Base-by-base conservation (phyloP, 257 asterid genomes). In the Gynochthodes officinalis region DNA sequence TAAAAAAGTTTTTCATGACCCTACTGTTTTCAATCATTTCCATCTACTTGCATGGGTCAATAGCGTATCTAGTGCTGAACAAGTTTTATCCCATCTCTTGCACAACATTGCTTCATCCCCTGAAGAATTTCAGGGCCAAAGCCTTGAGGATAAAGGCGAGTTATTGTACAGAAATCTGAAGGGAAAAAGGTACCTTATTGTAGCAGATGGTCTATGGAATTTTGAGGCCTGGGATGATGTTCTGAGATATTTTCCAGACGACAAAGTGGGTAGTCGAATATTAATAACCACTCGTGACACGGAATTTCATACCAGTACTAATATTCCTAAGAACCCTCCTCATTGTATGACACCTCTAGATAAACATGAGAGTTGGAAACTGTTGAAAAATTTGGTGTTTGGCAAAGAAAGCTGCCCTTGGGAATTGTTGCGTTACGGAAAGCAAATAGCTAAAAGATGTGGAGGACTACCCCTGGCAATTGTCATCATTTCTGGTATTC, bases 401-500 rank as follows among this genome's bases (percentile, higher is more conserved):
- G 40, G 37, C 14, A 2, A 42, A 6, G 11, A 53, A 16, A 16
- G 16, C 5, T 66, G 67, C 65, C 72, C 67, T 5, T 4, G 0
- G 1, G 61, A 74, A 32, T 33, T 74, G 23, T 35, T 13, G 39
- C 32, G 6, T 23, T 1, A 18, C 35, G 77, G 77, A 7, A 39
- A 73, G 28, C 3, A 50, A 27, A 48, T 63, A n/a, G 55, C 53
- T 18, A 25, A 30, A 67, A 57, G 46, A 37, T 74, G 73, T 7
- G 18, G 21, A 23, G 78, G 78, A 28, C 27, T 75, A 16, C 78
- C 73, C 5, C n/a, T 75, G 1, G 73, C 69, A 7, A 32, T 75
- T 37, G 78, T 74, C 30, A 50, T 75, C 18, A 55, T 67, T 55
- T 50, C 78, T 25, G 78, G 78, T 25, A 18, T 14, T 42, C 60